phyloP scores from a whole-genome alignment of 768 basidiomycete species.

The Lanmaoa rubissima region DNA sequence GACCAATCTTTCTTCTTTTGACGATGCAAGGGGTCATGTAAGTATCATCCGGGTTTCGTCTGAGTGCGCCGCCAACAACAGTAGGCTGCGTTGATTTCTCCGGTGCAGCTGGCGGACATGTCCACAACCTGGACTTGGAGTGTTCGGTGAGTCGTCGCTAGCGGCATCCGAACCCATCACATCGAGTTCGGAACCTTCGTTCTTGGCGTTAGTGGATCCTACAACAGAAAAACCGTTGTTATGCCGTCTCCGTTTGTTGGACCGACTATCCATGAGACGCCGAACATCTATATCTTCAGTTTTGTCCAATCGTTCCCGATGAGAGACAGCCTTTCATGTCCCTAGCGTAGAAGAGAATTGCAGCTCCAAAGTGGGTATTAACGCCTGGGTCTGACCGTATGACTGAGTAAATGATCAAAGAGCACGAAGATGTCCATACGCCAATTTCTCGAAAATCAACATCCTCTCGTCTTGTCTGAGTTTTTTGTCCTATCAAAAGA shows the following conservation, averaged over 20 bases:
- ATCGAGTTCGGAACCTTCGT: constrained; percentile 35
- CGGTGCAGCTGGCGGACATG: constrained; percentile 7
- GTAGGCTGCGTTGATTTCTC: constrained; percentile 17
- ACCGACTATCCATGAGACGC: constrained; percentile 47
- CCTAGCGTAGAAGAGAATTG: constrained; percentile 85
- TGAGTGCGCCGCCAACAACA: constrained; percentile 62
- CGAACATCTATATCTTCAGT: constrained; percentile 59
- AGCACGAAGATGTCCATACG: constrained; percentile 45
- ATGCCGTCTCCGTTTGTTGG: constrained; percentile 50
- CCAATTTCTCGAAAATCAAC: constrained; percentile 74
- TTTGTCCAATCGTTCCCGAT: constrained; percentile 56
- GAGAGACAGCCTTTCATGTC: constrained; percentile 61
- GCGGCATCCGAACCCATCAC: constrained; percentile 24
- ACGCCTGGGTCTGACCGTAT: constrained; percentile 72
- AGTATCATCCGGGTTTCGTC: constrained; percentile 63
- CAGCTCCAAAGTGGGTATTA: constrained; percentile 57
- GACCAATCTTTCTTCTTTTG: constrained; percentile 40
- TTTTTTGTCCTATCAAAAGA: constrained; percentile 71
- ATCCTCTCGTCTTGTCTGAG: constrained; percentile 85
- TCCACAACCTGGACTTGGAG: constrained; percentile 17
- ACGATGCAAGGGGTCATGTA: constrained; percentile 47
- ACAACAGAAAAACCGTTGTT: constrained; percentile 25
- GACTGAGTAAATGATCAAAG: constrained; percentile 10
- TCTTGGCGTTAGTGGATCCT: constrained; percentile 26
- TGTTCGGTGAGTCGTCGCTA: not conserved